Percentiles rank a stretch among this genome's conserved stretches.
Conservation (phyloP, 805 yeast genomes). For the Yarrowia osloensis region DNA sequence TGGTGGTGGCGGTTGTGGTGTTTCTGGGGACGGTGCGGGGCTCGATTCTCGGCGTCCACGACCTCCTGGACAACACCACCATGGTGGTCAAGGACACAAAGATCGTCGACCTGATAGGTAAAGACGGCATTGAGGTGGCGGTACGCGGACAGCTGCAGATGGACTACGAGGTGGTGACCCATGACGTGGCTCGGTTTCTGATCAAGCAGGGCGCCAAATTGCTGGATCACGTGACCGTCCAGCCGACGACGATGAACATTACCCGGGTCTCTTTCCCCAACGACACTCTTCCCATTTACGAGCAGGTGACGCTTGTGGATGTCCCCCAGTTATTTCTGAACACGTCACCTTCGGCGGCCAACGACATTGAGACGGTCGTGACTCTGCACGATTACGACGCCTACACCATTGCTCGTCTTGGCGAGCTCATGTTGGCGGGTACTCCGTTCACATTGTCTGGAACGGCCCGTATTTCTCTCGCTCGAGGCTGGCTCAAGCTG, state of each 20-base stretch:
- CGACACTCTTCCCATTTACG: background rate
- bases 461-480: background rate
- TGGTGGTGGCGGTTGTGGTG: background rate
- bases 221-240: background rate
- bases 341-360: background rate
- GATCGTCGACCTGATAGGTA: constrained; percentile 11
- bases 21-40: constrained; percentile 20
- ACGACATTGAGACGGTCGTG: background rate
- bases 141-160: constrained; percentile 11
- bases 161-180: background rate
- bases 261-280: constrained; percentile 3
- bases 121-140: constrained; percentile 21
- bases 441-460: constrained; percentile 3
- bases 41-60: constrained; percentile 4
- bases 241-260: constrained; percentile 9
- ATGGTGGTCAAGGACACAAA: constrained; percentile 17
- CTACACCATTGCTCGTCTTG: constrained; percentile 15
- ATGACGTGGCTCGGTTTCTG: background rate
- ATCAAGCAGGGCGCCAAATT: constrained; percentile 5
- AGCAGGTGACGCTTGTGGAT: constrained; percentile 16
- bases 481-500: background rate
- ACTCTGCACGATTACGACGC: constrained; percentile 24
- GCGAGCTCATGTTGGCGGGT: constrained; percentile 9
- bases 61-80: background rate
- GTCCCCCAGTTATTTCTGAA: background rate